Percentiles rank a stretch among this genome's conserved stretches.
Evolutionary conservation across 2,329 filamentous ascomycete species (phyloP).

Genomic region (Myriangium duriaei): DNA sequence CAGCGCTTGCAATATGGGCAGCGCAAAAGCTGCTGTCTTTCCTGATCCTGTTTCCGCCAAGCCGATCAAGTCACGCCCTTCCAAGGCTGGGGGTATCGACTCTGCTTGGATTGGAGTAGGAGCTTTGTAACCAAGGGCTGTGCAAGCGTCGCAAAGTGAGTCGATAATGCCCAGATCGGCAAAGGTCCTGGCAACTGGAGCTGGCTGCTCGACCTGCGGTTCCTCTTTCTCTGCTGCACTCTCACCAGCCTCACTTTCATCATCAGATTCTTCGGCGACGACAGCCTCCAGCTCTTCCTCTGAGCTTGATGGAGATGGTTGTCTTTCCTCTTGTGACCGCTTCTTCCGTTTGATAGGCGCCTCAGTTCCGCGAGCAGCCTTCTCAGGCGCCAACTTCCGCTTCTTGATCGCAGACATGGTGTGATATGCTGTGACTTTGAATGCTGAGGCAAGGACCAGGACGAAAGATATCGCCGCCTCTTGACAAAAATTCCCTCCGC

Average conservation of each 20-base stretch:
- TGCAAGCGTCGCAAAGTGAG: constrained; percentile 78
- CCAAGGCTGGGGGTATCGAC: constrained; percentile 68
- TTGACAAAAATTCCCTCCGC: background rate
- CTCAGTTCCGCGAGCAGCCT: background rate
- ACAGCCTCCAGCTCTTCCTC: constrained; percentile 13
- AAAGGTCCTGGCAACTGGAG: constrained; percentile 43
- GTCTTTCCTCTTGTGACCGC: constrained; percentile 10
- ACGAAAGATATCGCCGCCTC: too few relatives aligned
- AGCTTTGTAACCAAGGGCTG: constrained; percentile 64
- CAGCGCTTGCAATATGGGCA: constrained; percentile 83
- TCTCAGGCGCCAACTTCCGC: constrained; percentile 2
- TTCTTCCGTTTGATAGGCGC: constrained; percentile 11
- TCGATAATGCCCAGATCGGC: constrained; percentile 70
- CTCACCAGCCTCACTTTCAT: constrained; percentile 16
- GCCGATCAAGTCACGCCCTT: constrained; percentile 79
- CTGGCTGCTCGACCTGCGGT: constrained; percentile 22
- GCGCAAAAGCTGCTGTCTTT: constrained; percentile 88
- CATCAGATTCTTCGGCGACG: constrained; percentile 16
- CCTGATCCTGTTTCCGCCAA: constrained; percentile 90
- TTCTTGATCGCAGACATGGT: constrained; percentile 7
- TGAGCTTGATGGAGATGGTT: background rate
- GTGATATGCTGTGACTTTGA: too few relatives aligned
- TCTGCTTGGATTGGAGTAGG: constrained; percentile 84
- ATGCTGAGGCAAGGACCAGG: too few relatives aligned
- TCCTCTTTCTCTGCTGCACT: constrained; percentile 21